Conservation (phyloP, 169 alveolate genomes). For the Plasmodium knowlesi region DNA sequence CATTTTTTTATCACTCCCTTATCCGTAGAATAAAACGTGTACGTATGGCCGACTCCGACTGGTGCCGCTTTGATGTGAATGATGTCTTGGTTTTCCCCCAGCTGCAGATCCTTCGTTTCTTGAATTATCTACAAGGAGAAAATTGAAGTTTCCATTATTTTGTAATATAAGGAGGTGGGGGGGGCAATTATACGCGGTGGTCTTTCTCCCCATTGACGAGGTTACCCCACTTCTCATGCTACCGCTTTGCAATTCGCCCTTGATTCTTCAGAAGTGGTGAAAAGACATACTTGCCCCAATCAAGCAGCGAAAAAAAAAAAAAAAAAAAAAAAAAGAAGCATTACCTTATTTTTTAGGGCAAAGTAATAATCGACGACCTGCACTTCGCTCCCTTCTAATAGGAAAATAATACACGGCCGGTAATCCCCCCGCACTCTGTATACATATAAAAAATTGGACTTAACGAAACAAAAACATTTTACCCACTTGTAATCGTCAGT, state of each 20-base stretch:
- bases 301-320: neutral
- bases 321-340: neutral
- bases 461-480: constrained; percentile 44
- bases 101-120: neutral
- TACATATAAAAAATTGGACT: constrained; percentile 51
- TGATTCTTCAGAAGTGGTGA: neutral
- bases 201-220: neutral
- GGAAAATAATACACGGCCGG: constrained; percentile 22
- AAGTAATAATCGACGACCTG: constrained; percentile 33
- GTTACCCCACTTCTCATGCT: neutral
- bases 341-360: constrained; percentile 58
- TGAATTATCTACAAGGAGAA: constrained; percentile 24
- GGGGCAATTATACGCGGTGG: neutral
- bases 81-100: constrained; percentile 45
- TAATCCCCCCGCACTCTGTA: constrained; percentile 42
- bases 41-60: neutral
- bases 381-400: constrained; percentile 32
- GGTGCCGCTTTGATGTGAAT: constrained; percentile 19
- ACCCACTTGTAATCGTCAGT: constrained; percentile 22
- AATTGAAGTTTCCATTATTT: neutral
- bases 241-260: neutral
- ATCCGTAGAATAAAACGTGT: constrained; percentile 15
- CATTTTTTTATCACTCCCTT: constrained; percentile 31
- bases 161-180: neutral
- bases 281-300: neutral